A percentile compares a stretch with the other conserved stretches of the same genome.
These are phyloP conservation scores for Cyberlindnera amylophila DNA, from an alignment of 805 yeast species.

Conservation along the genomic window DNA sequence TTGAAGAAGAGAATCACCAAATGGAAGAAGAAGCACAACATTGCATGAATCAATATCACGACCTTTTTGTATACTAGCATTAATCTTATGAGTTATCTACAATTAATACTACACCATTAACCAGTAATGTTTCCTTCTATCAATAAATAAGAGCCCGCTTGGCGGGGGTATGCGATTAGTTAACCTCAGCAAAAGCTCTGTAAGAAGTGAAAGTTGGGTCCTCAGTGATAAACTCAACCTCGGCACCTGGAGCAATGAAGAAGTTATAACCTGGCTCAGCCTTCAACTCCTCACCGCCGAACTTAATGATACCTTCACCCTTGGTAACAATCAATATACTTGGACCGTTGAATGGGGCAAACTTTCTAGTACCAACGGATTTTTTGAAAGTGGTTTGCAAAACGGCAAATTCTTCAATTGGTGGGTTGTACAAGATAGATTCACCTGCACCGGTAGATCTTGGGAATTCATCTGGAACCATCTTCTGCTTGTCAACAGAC, in stretches of 20 bases:
- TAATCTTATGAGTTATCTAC: not conserved
- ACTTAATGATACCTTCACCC: conserved; percentile 65
- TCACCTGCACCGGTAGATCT: conserved; percentile 66
- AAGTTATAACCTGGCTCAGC: conserved; percentile 75
- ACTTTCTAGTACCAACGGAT: conserved; percentile 47
- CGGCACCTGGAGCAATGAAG: conserved; percentile 77
- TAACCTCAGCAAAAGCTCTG: conserved; percentile 84
- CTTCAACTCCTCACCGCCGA: conserved; percentile 37
- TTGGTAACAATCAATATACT: conserved; percentile 80
- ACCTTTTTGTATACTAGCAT: not conserved
- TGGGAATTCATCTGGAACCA: conserved; percentile 51
- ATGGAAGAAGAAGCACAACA: conserved; percentile 55
- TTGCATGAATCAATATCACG: conserved; percentile 22
- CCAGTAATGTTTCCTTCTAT: too few species aligned
- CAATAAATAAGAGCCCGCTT: conserved; percentile 2
- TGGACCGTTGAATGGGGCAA: conserved; percentile 76
- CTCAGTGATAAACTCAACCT: conserved; percentile 53
- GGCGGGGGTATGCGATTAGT: conserved; percentile 1
- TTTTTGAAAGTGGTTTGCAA: conserved; percentile 67
- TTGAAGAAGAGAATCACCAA: conserved; percentile 64
- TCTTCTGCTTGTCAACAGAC: conserved; percentile 89
- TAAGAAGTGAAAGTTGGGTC: conserved; percentile 67
- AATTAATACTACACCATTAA: too few species aligned
- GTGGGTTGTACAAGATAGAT: conserved; percentile 81
- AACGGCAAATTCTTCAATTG: conserved; percentile 95